Conservation (phyloP, 2,329 filamentous ascomycete species). For the Colletotrichum sp. region DNA sequence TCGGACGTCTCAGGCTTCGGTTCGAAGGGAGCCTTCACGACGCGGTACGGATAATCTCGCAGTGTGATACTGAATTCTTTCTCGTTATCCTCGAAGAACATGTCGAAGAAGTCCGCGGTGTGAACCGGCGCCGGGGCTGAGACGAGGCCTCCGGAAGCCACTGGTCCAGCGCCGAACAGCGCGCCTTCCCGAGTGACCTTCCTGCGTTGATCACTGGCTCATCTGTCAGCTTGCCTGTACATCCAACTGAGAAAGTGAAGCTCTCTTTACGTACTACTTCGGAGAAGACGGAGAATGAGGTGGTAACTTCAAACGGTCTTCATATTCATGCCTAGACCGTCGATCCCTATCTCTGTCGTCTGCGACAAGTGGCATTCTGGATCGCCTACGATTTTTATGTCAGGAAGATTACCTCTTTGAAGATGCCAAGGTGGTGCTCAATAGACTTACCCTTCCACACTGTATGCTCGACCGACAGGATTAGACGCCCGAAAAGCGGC, state of each 20-base stretch:
- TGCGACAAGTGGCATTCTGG: not conserved
- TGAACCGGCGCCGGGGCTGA: not conserved
- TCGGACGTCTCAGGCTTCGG: not conserved
- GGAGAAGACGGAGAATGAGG: not conserved
- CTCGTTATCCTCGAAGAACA: not conserved
- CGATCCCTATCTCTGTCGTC: not conserved
- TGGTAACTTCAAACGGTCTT: not conserved
- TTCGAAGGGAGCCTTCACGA: not conserved
- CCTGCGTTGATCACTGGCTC: not conserved
- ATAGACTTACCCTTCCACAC: not conserved
- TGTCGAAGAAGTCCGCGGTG: not conserved
- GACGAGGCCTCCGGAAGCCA: not conserved
- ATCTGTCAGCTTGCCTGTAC: not conserved
- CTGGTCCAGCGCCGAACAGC: not conserved
- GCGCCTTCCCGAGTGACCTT: not conserved
- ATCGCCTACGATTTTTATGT: not conserved
- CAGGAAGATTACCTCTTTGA: not conserved
- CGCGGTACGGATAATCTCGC: conserved; percentile 1
- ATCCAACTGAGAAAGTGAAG: not conserved
- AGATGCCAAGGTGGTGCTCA: not conserved
- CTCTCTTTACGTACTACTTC: not conserved
- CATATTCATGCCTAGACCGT: not conserved
- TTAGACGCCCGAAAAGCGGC: not conserved
- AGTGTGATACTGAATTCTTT: conserved; percentile 4
- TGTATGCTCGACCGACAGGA: not conserved